A percentile compares a stretch with the other conserved stretches of the same genome.
Conservation (phyloP, 129 eudicot genomes). For the Flaveria ramosissima region DNA sequence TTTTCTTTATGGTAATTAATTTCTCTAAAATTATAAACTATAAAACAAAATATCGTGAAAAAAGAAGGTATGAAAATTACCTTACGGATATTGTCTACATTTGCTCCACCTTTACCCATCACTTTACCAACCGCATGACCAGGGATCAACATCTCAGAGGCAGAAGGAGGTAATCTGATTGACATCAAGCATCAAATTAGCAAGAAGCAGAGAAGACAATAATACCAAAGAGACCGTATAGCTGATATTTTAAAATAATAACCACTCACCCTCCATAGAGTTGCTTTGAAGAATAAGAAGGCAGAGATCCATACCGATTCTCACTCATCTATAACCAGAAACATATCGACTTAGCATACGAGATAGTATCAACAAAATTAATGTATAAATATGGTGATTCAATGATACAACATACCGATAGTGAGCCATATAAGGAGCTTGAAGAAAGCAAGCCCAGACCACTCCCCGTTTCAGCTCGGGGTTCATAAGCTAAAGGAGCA, state of each 20-base stretch:
- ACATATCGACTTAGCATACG: not conserved
- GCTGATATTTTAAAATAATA: not conserved
- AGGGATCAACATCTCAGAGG: constrained; percentile 85
- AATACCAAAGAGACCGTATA: not conserved
- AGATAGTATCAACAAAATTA: not conserved
- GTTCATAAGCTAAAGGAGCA: constrained; percentile 66
- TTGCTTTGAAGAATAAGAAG: constrained; percentile 76
- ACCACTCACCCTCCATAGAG: constrained; percentile 75
- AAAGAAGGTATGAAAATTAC: constrained; percentile 32
- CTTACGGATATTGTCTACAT: constrained; percentile 85
- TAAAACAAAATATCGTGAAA: not conserved
- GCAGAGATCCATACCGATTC: constrained; percentile 58
- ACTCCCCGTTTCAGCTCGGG: constrained; percentile 62
- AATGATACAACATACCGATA: constrained; percentile 49
- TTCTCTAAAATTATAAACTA: not conserved
- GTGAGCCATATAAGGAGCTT: constrained; percentile 69
- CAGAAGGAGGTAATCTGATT: constrained; percentile 71
- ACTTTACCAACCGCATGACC: constrained; percentile 90
- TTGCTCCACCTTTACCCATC: constrained; percentile 90
- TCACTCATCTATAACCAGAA: constrained; percentile 57
- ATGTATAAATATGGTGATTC: constrained; percentile 9
- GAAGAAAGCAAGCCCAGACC: constrained; percentile 68
- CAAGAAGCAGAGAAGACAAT: not conserved
- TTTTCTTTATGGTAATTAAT: not conserved
- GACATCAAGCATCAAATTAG: not conserved